Conservation (phyloP, 106 monocot genomes). For the Allium cepa region DNA sequence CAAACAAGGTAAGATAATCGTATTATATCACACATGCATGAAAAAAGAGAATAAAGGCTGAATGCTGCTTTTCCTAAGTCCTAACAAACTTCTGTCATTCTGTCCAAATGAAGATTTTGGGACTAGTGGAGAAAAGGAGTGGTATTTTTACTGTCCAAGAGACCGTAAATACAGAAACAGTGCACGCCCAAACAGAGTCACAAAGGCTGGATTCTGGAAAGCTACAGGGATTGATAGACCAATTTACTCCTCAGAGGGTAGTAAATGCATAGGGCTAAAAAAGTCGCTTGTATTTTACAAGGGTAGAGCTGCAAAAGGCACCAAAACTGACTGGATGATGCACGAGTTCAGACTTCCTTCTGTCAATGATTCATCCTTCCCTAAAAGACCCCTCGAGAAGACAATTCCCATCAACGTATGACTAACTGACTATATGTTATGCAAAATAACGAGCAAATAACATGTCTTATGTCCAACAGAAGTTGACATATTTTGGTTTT, state of each 20-base stretch:
- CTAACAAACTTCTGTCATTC: not conserved
- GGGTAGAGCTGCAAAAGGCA: slow-evolving; percentile 75
- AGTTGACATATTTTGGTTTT: no score
- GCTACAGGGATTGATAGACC: slow-evolving; percentile 82
- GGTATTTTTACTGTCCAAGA: slow-evolving; percentile 88
- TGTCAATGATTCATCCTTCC: not conserved
- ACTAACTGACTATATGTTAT: not conserved
- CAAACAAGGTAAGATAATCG: no score
- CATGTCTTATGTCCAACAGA: no score
- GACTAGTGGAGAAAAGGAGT: slow-evolving; percentile 52
- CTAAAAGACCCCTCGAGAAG: not conserved
- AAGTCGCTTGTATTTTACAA: slow-evolving; percentile 84
- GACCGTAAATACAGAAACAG: slow-evolving; percentile 53
- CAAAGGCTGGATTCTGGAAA: slow-evolving; percentile 83
- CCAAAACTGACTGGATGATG: slow-evolving; percentile 96
- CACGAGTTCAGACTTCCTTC: slow-evolving; percentile 80
- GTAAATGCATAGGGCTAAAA: slow-evolving; percentile 68
- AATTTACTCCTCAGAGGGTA: slow-evolving; percentile 24
- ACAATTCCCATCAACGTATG: slow-evolving; percentile 13
- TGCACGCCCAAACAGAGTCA: slow-evolving; percentile 18
- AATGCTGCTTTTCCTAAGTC: not conserved
- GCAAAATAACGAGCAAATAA: no score
- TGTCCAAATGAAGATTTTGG: slow-evolving; percentile 8
- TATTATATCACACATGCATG: no score
- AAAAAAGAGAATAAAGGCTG: no score